Evolutionary conservation across 257 asterid species (phyloP).

Genomic region (Plantago major): DNA sequence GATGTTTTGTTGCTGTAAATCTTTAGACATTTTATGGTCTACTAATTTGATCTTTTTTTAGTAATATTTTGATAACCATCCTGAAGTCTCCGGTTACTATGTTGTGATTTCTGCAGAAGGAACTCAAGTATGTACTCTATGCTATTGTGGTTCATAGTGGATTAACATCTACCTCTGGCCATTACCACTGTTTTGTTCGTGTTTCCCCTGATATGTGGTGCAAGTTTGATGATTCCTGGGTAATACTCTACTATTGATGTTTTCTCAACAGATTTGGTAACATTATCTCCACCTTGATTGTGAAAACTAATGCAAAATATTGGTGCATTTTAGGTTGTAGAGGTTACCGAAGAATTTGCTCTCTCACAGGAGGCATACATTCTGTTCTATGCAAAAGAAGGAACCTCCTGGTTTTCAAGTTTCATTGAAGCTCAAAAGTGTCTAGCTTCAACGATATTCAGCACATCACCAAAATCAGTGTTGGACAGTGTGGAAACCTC

Average conservation of each 20-base stretch:
- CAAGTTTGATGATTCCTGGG: conserved; percentile 83
- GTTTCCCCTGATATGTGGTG: conserved; percentile 61
- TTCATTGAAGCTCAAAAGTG: conserved; percentile 45
- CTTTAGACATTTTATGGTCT: no score
- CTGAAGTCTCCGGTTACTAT: conserved; percentile 13
- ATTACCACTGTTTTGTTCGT: conserved; percentile 76
- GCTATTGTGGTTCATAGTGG: conserved; percentile 89
- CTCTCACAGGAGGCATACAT: conserved; percentile 84
- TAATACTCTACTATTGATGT: conserved; percentile 29
- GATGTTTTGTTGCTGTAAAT: no score
- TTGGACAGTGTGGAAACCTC: conserved; percentile 40
- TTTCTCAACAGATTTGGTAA: no score
- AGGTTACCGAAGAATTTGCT: conserved; percentile 60
- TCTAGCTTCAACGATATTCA: conserved; percentile 26
- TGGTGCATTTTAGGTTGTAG: conserved; percentile 40
- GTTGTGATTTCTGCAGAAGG: conserved; percentile 47
- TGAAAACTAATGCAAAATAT: conserved; percentile 15
- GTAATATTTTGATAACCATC: conserved; percentile 5
- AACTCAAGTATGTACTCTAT: conserved; percentile 59
- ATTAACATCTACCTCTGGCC: conserved; percentile 69
- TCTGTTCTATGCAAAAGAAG: conserved; percentile 73
- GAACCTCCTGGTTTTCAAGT: conserved; percentile 64
- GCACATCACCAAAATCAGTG: conserved; percentile 83
- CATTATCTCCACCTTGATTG: conserved; percentile 10
- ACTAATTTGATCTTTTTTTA: conserved; percentile 6